phyloP scores from a whole-genome alignment of 768 basidiomycete genomes.

The Lactifluus pinguis region DNA sequence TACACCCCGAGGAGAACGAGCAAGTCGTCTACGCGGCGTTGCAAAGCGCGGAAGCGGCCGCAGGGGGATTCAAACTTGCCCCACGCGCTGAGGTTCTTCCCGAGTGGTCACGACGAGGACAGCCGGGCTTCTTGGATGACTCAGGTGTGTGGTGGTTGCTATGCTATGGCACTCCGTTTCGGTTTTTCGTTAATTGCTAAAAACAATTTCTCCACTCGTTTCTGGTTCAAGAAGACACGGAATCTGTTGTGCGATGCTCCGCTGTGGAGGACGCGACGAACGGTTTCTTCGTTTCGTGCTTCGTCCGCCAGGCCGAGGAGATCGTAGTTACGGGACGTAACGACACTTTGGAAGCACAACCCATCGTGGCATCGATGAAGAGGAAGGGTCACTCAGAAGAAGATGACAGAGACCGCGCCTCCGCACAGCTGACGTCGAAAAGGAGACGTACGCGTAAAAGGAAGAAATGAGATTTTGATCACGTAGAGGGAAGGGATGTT shows the following conservation, averaged over 20 bases:
- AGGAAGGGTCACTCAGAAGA: neutral
- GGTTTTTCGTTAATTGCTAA: neutral
- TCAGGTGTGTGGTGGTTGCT: neutral
- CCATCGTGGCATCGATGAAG: neutral
- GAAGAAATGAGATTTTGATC: neutral
- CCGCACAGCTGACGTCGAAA: neutral
- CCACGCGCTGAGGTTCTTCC: constrained; percentile 60
- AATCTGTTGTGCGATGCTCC: constrained; percentile 59
- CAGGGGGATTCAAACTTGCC: constrained; percentile 60
- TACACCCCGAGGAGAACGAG: constrained; percentile 89
- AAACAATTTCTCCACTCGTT: neutral
- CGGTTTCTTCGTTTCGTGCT: constrained; percentile 97
- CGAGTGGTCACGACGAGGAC: constrained; percentile 74
- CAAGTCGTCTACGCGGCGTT: constrained; percentile 75
- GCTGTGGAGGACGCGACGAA: constrained; percentile 85
- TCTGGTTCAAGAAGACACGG: constrained; percentile 27
- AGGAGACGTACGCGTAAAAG: constrained; percentile 6
- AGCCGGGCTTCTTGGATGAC: constrained; percentile 49
- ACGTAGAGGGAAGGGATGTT: no score
- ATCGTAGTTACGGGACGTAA: neutral
- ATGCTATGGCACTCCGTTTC: neutral
- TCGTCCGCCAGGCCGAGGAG: constrained; percentile 34
- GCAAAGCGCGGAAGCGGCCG: constrained; percentile 55
- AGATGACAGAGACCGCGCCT: neutral
- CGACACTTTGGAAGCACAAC: neutral